These are phyloP conservation scores for Trichocladium antarcticum DNA, from an alignment of 495 filamentous ascomycete genomes.

Conservation along the genomic window DNA sequence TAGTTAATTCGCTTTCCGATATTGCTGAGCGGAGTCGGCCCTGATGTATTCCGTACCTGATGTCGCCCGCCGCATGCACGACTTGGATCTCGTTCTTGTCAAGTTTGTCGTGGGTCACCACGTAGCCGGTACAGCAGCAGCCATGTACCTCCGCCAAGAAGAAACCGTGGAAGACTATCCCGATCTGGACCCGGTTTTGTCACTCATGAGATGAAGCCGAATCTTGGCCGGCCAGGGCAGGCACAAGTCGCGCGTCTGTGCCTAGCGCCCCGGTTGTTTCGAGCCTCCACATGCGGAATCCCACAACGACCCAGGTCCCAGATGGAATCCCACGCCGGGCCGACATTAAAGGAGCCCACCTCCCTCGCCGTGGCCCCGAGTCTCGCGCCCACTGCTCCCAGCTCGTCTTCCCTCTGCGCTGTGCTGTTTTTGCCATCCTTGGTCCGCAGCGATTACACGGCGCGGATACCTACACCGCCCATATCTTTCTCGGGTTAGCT, in stretches of 20 bases:
- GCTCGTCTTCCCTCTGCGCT: background rate
- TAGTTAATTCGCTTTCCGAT: constrained; percentile 1
- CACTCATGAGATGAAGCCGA: constrained; percentile 8
- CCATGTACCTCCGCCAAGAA: constrained; percentile 12
- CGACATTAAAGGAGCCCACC: constrained; percentile 21
- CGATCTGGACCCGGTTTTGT: constrained; percentile 23
- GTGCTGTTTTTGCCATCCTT: background rate
- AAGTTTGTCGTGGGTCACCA: background rate
- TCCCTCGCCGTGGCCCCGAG: constrained; percentile 21
- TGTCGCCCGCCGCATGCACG: no score
- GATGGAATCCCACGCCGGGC: constrained; percentile 16
- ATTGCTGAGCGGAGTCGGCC: background rate
- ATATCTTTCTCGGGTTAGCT: background rate
- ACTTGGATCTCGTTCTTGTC: background rate
- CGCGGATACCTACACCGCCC: no score
- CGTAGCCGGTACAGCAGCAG: constrained; percentile 10
- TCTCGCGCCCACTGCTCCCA: constrained; percentile 16
- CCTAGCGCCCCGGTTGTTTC: constrained; percentile 19
- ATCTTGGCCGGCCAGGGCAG: constrained; percentile 11
- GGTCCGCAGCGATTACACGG: no score
- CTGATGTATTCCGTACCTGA: no score
- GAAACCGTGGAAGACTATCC: constrained; percentile 3
- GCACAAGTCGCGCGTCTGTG: constrained; percentile 4
- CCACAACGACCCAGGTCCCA: constrained; percentile 14
- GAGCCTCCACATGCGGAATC: constrained; percentile 13